These are phyloP conservation scores for Pseudogymnoascus sp. DNA, from an alignment of 2,329 filamentous ascomycete genomes.

Conservation along the genomic window DNA sequence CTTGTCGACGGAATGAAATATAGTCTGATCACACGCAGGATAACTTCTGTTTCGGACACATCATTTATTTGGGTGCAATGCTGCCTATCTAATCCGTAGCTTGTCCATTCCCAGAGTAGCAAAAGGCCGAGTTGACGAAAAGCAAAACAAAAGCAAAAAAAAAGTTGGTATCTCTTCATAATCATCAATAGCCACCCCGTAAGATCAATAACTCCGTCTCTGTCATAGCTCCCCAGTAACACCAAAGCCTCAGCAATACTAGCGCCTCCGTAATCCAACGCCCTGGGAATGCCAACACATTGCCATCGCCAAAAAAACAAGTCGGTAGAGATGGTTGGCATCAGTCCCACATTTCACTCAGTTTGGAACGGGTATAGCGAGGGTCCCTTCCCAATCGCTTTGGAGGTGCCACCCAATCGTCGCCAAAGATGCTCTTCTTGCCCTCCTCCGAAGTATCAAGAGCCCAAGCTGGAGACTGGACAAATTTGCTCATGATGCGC, in stretches of 20 bases:
- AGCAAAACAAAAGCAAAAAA: not conserved
- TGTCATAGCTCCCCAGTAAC: not conserved
- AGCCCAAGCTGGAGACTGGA: slow-evolving; percentile 16
- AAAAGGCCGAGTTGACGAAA: not conserved
- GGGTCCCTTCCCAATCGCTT: not conserved
- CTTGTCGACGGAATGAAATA: not conserved
- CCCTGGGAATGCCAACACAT: not conserved
- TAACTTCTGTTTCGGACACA: not conserved
- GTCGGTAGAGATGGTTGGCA: not conserved
- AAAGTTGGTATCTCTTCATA: not conserved
- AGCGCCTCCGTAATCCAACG: not conserved
- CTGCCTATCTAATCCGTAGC: not conserved
- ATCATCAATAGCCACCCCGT: not conserved
- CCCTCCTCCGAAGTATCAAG: slow-evolving; percentile 23
- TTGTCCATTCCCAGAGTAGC: not conserved
- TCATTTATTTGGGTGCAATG: not conserved
- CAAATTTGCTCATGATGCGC: slow-evolving; percentile 18
- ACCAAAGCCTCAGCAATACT: not conserved
- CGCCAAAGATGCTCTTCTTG: slow-evolving; percentile 24
- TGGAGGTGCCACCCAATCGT: slow-evolving; percentile 18
- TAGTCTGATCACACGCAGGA: not conserved
- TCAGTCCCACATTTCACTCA: slow-evolving; percentile 15
- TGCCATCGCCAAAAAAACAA: not conserved
- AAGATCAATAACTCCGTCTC: not conserved
- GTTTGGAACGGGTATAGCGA: slow-evolving; percentile 16